Percentiles rank a stretch among this genome's conserved stretches.
Conservation (phyloP, 495 filamentous ascomycete species). For the Trichoderma asperelloides region DNA sequence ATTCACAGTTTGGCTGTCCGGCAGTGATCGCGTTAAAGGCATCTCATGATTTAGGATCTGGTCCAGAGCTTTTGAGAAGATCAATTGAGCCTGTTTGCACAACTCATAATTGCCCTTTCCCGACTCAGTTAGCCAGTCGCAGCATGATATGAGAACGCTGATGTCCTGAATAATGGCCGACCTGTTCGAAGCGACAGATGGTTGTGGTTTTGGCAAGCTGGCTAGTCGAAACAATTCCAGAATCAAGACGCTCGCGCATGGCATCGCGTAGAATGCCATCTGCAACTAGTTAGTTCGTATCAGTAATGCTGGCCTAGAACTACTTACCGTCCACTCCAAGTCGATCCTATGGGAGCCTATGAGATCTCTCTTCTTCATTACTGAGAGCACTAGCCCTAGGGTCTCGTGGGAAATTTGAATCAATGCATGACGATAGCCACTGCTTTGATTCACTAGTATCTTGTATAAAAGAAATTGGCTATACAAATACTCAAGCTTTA, state of each 20-base stretch:
- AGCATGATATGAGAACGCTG: background rate
- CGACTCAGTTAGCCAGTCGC: background rate
- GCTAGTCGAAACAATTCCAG: background rate
- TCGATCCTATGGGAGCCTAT: background rate
- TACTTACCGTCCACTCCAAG: background rate
- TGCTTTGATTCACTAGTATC: background rate
- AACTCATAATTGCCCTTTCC: background rate
- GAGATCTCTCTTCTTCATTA: background rate
- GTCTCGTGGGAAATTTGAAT: background rate
- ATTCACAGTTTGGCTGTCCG: background rate
- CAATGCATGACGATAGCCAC: background rate
- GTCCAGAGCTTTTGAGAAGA: background rate
- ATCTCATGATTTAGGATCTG: background rate
- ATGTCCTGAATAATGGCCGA: background rate
- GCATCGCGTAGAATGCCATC: background rate
- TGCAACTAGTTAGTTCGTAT: background rate
- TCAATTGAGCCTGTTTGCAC: background rate
- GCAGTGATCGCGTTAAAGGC: background rate
- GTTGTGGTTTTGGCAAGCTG: background rate
- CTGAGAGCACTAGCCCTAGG: background rate
- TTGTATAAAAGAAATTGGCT: background rate
- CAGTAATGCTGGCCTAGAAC: background rate
- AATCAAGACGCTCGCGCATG: background rate
- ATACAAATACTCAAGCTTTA: background rate
- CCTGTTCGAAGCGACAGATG: background rate